Evolutionary conservation across 1,139 yeast species (phyloP), one percentile per base, ranked within the genome.

Genomic region (Zygoascus hellenicus): DNA sequence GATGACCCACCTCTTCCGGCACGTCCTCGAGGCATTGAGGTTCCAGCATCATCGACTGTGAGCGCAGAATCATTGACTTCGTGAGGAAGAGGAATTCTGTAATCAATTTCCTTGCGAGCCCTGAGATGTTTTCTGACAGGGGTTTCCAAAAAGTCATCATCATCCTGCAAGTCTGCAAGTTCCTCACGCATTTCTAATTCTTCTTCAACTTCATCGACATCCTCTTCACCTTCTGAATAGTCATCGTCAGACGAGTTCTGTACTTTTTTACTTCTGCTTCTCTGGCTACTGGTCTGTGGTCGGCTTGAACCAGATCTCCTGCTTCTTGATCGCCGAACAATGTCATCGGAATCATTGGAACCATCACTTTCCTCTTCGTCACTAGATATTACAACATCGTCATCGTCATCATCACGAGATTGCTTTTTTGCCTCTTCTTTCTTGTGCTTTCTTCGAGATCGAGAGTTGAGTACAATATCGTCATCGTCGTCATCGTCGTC

Each of bases 61-160:
- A 57, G 64, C 52, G 68, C 70, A 34, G 76, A 75, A 42, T 70
- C 72, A 55, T 72, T 77, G 32, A 64, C 60, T 3, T 67, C 58
- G 6, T 87, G 71, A 1, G 96, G 95, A 1, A 96, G 96, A 0
- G 96, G 92, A 5, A 89, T 74, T n/a, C 84, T 78, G 62, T 89
- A 89, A 60, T 89, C 86, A 13, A 89, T 80, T 35, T 79, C 80
- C 50, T 84, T 82, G 49, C 96, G 69, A 56, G 87, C 92, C 53
- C 97, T 75, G 42, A 87, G 70, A 48, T 84, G 82, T 59, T 84
- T 83, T 57, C 69, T 63, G 31, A 78, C 67, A 16, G 80, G 77
- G 29, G 72, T 33, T 9, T 26, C 37, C 9, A 36, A 29, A 10
- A 36, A 15, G 17, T 46, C 48, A 34, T 42, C 66, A 55, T 78